Evolutionary conservation across 352 stramenopile species (phyloP), one percentile per base, ranked within the genome.

Genomic region (Aphanomyces invadans): DNA sequence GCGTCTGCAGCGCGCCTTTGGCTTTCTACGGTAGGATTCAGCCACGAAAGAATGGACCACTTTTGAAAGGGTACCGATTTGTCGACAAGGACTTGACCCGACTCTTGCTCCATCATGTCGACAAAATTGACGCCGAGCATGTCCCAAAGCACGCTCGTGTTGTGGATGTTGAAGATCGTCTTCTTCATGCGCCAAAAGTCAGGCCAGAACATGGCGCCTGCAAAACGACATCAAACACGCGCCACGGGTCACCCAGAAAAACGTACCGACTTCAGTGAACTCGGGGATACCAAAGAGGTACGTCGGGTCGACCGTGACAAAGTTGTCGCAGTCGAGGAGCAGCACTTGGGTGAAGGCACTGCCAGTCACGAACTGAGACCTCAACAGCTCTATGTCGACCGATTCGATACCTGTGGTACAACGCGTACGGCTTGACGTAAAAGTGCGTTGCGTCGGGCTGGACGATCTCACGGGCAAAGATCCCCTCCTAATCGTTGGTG

Each of bases 101-200:
- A 87, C 48, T 89, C 80, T 71, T 88, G 80, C 60, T 88, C 78
- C 45, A 87, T 87, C 78, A 85, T 86, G 71, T 83, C 70, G 7
- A 83, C 72, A 38, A 73, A 83, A 10, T 65, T 51, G 36, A 81
- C 62, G 25, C 68, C 73, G 3, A 87, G 70, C 51, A 86, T 62
- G 53, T 80, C 65, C 79, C 79, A 87, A 19, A 87, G 54, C 39
- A 85, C 55, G 32, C 73, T 81, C 5, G 73, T 32, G 10, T 73
- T 73, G 57, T 81, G 67, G 42, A 87, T 78, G 51, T 83, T 82
- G 62, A 87, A 87, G 48, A 86, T 84, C 9, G 76, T 83, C 66
- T 86, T 70, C 21, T 39, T 52, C 21, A 45, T 67, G n/a, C 76
- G 74, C 79, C 79, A 88, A 64, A 81, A 85, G 46, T 88, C 77